Evolutionary conservation across 2,329 filamentous ascomycete genomes (phyloP).

Genomic region (Xylaria sp.): DNA sequence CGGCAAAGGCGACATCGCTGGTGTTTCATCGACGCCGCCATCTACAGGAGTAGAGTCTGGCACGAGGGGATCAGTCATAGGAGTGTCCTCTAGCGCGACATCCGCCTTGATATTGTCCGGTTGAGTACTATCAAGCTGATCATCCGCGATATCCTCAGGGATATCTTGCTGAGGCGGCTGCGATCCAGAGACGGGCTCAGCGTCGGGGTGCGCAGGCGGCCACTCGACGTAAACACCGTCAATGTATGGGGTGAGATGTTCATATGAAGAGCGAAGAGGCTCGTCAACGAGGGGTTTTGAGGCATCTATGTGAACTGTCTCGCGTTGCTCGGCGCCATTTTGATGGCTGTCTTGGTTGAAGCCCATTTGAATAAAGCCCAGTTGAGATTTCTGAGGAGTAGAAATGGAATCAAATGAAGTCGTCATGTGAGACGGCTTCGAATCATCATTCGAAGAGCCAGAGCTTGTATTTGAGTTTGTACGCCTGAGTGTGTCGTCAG

Average conservation of each 20-base stretch:
- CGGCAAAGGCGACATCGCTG: conserved; percentile 43
- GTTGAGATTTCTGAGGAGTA: conserved; percentile 23
- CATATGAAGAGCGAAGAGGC: conserved; percentile 35
- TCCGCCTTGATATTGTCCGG: conserved; percentile 32
- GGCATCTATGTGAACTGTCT: conserved; percentile 6
- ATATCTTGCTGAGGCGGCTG: conserved; percentile 27
- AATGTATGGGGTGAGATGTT: conserved; percentile 49
- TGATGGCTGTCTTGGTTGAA: conserved; percentile 10
- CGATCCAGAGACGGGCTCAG: conserved; percentile 36
- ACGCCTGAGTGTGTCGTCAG: conserved; percentile 50
- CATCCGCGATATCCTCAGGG: conserved; percentile 31
- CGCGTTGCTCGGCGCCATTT: conserved; percentile 4
- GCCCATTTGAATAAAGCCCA: not conserved
- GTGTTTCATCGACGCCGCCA: conserved; percentile 50
- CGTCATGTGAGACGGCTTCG: conserved; percentile 34
- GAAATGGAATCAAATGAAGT: conserved; percentile 23
- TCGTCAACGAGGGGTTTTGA: conserved; percentile 12
- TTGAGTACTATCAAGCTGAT: conserved; percentile 30
- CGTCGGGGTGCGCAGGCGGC: conserved; percentile 40
- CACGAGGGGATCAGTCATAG: conserved; percentile 44
- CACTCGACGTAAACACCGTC: conserved; percentile 42
- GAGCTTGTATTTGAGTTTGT: conserved; percentile 48
- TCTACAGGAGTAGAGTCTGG: conserved; percentile 44
- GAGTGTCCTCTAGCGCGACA: conserved; percentile 40
- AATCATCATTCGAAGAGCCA: conserved; percentile 43